phyloP scores from a whole-genome alignment of 148 eudicot genomes.

The Persicaria maculosa region DNA sequence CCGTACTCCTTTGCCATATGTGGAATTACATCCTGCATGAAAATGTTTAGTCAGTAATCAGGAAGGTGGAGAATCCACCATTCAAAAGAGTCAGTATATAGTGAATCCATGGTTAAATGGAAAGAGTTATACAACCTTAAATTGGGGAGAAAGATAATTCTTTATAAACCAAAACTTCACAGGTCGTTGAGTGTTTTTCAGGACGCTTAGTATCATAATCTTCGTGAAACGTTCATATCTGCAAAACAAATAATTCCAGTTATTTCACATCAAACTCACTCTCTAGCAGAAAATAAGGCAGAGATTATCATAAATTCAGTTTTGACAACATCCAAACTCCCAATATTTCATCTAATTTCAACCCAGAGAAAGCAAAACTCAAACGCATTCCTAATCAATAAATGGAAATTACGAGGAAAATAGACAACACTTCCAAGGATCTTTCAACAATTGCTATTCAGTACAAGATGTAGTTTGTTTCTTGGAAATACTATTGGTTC shows the following conservation, averaged over 20 bases:
- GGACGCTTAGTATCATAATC: constrained; percentile 89
- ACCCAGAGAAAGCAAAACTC: not conserved
- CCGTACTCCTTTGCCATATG: constrained; percentile 93
- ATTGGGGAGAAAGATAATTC: constrained; percentile 94
- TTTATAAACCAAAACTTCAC: constrained; percentile 99
- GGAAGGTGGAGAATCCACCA: not conserved
- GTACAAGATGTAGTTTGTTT: not conserved
- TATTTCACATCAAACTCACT: not conserved
- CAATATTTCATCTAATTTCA: not conserved
- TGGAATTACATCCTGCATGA: constrained; percentile 82
- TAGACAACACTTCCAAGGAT: not conserved
- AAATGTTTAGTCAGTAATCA: not conserved
- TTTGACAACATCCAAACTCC: not conserved
- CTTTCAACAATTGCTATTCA: not conserved
- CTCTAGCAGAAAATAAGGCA: not conserved
- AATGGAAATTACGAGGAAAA: not conserved
- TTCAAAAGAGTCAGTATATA: not conserved
- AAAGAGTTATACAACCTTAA: constrained; percentile 52
- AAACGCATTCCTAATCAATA: not conserved
- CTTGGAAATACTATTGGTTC: not conserved
- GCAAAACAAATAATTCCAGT: constrained; percentile 20
- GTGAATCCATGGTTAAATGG: not conserved
- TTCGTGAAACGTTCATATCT: constrained; percentile 94
- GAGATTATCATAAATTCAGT: not conserved
- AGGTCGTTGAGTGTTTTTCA: constrained; percentile 80